Percentiles rank a stretch among this genome's conserved stretches.
phyloP scores from a whole-genome alignment of 345 rosid genomes.

The Balakata baccata region DNA sequence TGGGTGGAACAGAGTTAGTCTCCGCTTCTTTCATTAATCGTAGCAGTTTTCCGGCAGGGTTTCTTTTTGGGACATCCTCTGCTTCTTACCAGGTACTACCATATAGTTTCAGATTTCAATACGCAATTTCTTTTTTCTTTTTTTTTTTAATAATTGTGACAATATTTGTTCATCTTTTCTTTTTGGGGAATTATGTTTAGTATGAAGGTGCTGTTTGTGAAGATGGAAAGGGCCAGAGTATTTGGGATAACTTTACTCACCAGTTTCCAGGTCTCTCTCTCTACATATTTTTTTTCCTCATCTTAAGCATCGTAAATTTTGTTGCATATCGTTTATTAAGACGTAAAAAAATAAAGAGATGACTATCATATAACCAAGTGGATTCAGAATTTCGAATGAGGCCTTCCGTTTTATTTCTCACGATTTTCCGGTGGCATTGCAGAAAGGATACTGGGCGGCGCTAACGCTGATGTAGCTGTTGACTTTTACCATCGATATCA shows the following conservation, averaged over 20 bases:
- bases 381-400: too few relatives aligned
- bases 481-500: conserved; percentile 6
- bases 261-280: background rate
- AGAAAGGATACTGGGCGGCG: background rate
- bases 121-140: too few relatives aligned
- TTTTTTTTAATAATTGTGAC: too few relatives aligned
- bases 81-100: conserved; percentile 1
- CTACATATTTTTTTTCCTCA: background rate
- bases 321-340: too few relatives aligned
- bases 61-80: background rate
- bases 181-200: background rate
- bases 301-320: too few relatives aligned
- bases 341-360: too few relatives aligned
- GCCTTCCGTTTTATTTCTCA: too few relatives aligned
- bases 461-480: conserved; percentile 5
- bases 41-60: background rate
- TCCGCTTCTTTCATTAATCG: conserved; percentile 1
- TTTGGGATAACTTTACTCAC: background rate
- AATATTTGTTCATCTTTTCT: background rate
- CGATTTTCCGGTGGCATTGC: background rate
- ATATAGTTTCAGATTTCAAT: too few relatives aligned
- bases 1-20: background rate
- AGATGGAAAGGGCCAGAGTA: background rate
- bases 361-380: too few relatives aligned
- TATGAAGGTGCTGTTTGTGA: background rate